phyloP scores from a whole-genome alignment of 2,329 filamentous ascomycete species.

The Pseudopyricularia cyperi region DNA sequence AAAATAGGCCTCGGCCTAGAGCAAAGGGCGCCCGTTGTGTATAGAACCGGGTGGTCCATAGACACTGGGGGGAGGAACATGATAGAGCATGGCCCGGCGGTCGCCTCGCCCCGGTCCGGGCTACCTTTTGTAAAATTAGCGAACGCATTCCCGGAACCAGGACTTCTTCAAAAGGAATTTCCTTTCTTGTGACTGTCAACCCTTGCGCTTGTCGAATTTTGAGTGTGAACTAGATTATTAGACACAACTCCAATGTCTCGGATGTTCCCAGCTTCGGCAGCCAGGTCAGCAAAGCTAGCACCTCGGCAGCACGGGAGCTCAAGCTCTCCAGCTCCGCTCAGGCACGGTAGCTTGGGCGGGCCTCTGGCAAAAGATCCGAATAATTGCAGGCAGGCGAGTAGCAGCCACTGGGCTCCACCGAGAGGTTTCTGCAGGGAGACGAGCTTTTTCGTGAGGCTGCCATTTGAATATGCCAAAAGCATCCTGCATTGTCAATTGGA shows the following conservation, averaged over 20 bases:
- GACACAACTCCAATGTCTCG: neutral
- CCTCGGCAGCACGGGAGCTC: neutral
- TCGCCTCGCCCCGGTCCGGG: conserved; percentile 2
- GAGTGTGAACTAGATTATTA: neutral
- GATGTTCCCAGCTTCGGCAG: neutral
- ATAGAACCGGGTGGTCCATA: conserved; percentile 2
- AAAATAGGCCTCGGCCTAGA: conserved; percentile 2
- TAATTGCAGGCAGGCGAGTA: neutral
- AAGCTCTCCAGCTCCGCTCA: neutral
- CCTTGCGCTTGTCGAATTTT: neutral
- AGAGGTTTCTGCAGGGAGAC: neutral
- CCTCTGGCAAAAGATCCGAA: neutral
- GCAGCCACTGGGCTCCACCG: neutral
- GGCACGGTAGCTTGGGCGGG: neutral
- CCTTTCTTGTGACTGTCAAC: neutral
- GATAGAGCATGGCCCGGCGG: conserved; percentile 1
- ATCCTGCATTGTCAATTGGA: neutral
- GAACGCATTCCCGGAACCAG: conserved; percentile 2
- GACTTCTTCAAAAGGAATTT: conserved; percentile 1
- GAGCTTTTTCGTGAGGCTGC: neutral
- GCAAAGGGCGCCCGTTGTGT: conserved; percentile 1
- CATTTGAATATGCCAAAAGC: neutral
- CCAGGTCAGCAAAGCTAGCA: neutral
- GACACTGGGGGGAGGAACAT: conserved; percentile 1
- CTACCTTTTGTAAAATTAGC: conserved; percentile 2